Evolutionary conservation across 768 basidiomycete genomes (phyloP), one percentile per base, ranked within the genome.

Genomic region (Termitomyces titanicus): DNA sequence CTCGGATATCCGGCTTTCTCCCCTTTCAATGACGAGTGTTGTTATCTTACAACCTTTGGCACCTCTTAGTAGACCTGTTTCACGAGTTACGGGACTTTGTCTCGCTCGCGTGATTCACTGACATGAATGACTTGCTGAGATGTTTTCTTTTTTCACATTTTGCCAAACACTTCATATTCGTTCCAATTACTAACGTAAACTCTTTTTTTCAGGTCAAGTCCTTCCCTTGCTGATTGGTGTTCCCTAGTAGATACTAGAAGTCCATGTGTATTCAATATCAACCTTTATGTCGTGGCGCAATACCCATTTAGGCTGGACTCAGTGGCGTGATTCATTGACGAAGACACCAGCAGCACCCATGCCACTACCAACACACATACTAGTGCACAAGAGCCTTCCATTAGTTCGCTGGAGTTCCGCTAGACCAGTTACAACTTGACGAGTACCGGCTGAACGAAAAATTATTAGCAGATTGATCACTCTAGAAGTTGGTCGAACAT

Each of bases 1-100:
- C 48, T 25, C 11, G 3, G 9, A 2, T 37, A 13, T 27, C 6
- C 9, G 3, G 60, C 42, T 57, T 63, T 47, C 65, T 58, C 54
- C 25, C 47, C 37, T 64, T 72, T 73, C 76, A 63, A 79, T 82
- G 89, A 92, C 80, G 89, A 92, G 89, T 80, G 88, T 91, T 89
- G 88, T 81, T 77, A 67, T 66, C 65, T 72, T 69, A 54, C 73
- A 78, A 76, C 86, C 82, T 80, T 82, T 92, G 89, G 89, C 88
- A 90, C 89, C 89, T 92, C 89, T 90, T 91, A 91, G 89, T 89
- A 85, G 86, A 92, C 80, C 68, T 84, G 82, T 70, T 74, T 63
- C 76, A 68, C 69, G 68, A 56, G 53, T 61, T 60, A 54, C 61
- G 60, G 40, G 66, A 53, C 66, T 63, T 22, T 64, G 59, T 65